A percentile compares a stretch with the other conserved stretches of the same genome.
Evolutionary conservation across 352 stramenopile species (phyloP).

Genomic region (Pythium vanterpoolii): DNA sequence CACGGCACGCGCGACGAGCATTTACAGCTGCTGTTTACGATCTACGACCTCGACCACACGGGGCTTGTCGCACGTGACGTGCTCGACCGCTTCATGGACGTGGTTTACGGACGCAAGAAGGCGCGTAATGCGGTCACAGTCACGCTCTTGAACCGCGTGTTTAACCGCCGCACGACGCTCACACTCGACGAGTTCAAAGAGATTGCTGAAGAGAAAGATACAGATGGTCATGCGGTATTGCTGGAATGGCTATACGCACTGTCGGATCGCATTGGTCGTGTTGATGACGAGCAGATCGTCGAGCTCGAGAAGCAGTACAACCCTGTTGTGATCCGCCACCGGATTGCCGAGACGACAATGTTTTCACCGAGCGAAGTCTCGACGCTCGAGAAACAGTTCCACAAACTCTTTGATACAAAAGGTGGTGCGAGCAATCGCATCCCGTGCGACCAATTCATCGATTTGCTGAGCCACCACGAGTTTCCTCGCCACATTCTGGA

Average conservation of each 20-base stretch:
- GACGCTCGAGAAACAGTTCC: constrained; percentile 73
- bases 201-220: constrained; percentile 54
- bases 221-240: constrained; percentile 46
- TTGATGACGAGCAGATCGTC: constrained; percentile 71
- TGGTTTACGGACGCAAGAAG: constrained; percentile 69
- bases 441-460: constrained; percentile 52
- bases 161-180: constrained; percentile 37
- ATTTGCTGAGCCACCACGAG: constrained; percentile 40
- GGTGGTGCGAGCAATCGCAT: constrained; percentile 64
- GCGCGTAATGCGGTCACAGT: constrained; percentile 43
- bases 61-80: constrained; percentile 65
- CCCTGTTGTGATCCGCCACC: constrained; percentile 70
- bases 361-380: constrained; percentile 76
- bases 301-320: constrained; percentile 79
- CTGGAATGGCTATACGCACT: constrained; percentile 64
- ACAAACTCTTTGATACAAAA: constrained; percentile 73
- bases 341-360: constrained; percentile 65
- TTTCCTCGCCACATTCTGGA: constrained; percentile 45
- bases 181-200: constrained; percentile 62
- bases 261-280: constrained; percentile 55
- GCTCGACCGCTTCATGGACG: constrained; percentile 80
- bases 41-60: constrained; percentile 77
- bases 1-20: constrained; percentile 71
- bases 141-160: constrained; percentile 56
- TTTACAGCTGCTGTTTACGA: constrained; percentile 73